Evolutionary conservation across 2,329 filamentous ascomycete genomes (phyloP), one percentile per base, ranked within the genome.

Genomic region (Penicillium sp.): DNA sequence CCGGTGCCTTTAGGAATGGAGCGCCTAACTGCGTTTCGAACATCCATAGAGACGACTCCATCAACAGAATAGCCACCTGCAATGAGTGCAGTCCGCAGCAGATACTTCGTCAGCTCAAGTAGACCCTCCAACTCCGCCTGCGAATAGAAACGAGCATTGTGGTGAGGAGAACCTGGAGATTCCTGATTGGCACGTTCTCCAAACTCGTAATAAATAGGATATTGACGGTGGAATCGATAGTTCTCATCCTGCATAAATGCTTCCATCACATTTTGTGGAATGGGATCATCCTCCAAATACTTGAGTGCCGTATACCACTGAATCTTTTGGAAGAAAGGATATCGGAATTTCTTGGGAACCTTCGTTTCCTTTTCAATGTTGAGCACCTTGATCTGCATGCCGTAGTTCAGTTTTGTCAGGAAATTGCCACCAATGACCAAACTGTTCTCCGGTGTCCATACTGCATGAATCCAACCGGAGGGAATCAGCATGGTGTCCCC

Each of bases 371-470:
- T 87, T 67, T 88, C 85, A 42, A 88, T 84, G 47, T 86, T 83
- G 29, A 82, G 77, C 8, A 88, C 78, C 59, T 81, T 82, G 64
- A 88, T 82, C 67, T 88, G 85, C 77, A 86, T 86, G 52, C 80
- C 80, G 66, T 84, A 87, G 55, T 86, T 84, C 68, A 87, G 77
- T 51, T 81, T 75, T 5, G 84, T 88, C 41, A 88, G 74, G 62
- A 88, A 88, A 63, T 88, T 88, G 47, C 85, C 85, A n/a, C 85
- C 85, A 57, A 88, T 86, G 27, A 88, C 85, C 45, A 88, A 72
- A 62, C 85, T 88, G 63, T 88, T 84, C 61, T 84, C 81, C 0
- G 85, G 85, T 9, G 85, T 88, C 83, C 86, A 87, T 7, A 88
- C 85, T 23, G 85, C 85, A 64, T 88, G 85, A 48, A 88, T 88